Evolutionary conservation across 2,329 filamentous ascomycete genomes (phyloP), one percentile per base, ranked within the genome.

Genomic region (Paecilomyces niveus): DNA sequence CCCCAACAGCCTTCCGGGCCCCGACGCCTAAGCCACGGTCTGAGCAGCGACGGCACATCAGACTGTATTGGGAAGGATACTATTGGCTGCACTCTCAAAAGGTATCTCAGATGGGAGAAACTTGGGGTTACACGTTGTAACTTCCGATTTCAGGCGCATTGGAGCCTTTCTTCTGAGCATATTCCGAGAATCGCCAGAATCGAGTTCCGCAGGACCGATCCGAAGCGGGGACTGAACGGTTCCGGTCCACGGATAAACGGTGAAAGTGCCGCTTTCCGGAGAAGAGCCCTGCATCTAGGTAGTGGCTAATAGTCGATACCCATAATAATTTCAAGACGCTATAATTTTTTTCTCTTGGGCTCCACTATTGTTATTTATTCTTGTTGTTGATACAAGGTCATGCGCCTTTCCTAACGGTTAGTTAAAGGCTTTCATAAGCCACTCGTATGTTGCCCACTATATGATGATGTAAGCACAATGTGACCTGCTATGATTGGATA

Each of bases 401-500:
- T 59, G 58, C 35, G 54, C 54, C 57, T 61, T 51, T 50, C 57
- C 62, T 59, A 55, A 65, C 13, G 64, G 52, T 33, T 64, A 59
- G 51, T 67, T 68, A 32, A 78, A 64, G 57, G 64, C 66, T 59
- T 69, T 74, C 89, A 96, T 93, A 67, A 90, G 84, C 86, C 89
- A 91, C 76, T 97, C 92, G 71, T 97, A 97, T 5, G 90, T 85
- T 24, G 89, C 88, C 92, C 92, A 97, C 77, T 92, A 81, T 54
- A 59, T 54, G 2, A 52, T 52, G 10, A 52, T 52, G 26, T 52
- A 52, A 52, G 50, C 50, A 52, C 7, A 45, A 22, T n/a, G 50
- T 15, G 26, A 52, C 26, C 6, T n/a, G 11, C 13, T 13, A 29
- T 52, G 57, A 22, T 29, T 53, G 32, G 53, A 49, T 45, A 9